Evolutionary conservation across 2,329 filamentous ascomycete species (phyloP), one percentile per base, ranked within the genome.

Genomic region (Neofusicoccum ribis): DNA sequence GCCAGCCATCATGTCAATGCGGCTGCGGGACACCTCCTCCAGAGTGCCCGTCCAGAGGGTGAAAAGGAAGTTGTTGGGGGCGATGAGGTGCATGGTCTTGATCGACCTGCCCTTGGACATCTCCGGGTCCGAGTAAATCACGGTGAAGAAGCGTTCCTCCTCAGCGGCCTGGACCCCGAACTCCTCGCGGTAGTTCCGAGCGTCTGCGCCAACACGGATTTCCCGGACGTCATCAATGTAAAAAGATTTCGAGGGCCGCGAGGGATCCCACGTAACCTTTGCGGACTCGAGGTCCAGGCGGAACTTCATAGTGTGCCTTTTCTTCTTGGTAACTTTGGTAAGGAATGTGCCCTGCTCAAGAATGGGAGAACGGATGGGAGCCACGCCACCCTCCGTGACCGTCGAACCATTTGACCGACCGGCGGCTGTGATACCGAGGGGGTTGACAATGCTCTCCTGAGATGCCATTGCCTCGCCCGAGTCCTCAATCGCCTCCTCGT

Each of bases 201-300:
- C 92, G 74, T 98, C 92, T 12, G 86, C 86, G 17, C 92, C 93
- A 39, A 89, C 88, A 68, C 93, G 89, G 54, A 98, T 93, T 73
- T 97, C 93, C 72, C 91, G 90, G 72, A 99, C 94, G 75, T 98
- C 93, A 72, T 99, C 95, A 68, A 99, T 91, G 76, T 96, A 96
- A 69, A 99, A 90, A 62, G 88, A 88, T 76, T 97, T 98, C 27
- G 88, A 86, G 0, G 91, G 89, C 41, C 91, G 88, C 8, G 85
- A 87, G 52, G 88, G 86, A 76, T 96, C 91, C 94, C 94, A 98
- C 31, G 86, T 90, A 27, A 99, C 91, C 77, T 93, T 95, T 67
- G 91, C 93, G 1, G 90, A 86, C 72, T 94, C 90, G 27, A 90
- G 85, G 72, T 98, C 92, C 27, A 98, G 87, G 61, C 89, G 87